Conservation (phyloP, 2,329 filamentous ascomycete genomes). For the Alternaria hordeiaustralica region DNA sequence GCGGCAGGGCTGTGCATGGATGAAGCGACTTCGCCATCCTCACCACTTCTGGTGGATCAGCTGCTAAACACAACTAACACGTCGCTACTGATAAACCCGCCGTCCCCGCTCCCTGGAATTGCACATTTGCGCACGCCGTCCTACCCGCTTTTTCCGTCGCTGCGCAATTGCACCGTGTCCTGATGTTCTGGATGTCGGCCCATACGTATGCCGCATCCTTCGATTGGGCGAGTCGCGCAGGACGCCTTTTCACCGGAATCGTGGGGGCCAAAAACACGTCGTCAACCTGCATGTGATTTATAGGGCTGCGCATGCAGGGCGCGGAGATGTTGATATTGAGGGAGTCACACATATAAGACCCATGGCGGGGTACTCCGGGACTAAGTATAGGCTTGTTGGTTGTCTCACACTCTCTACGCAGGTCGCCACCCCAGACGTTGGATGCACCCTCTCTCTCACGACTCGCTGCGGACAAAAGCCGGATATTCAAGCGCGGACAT, state of each 20-base stretch:
- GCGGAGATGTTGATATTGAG: conserved; percentile 5
- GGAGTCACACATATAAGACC: neutral
- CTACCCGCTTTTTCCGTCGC: conserved; percentile 2
- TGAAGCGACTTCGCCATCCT: conserved; percentile 8
- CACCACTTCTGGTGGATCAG: neutral
- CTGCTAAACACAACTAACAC: neutral
- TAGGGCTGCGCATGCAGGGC: conserved; percentile 7
- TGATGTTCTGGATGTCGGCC: conserved; percentile 14
- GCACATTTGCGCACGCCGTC: conserved; percentile 20
- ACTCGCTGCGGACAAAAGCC: neutral
- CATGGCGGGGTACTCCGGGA: neutral
- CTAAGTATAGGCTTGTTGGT: neutral
- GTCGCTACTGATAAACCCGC: conserved; percentile 17
- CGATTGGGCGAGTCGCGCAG: conserved; percentile 12
- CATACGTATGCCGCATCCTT: conserved; percentile 12
- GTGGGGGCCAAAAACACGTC: conserved; percentile 27
- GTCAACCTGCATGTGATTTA: conserved; percentile 10
- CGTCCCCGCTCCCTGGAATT: conserved; percentile 9
- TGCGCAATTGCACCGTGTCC: conserved; percentile 8
- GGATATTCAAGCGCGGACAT: neutral
- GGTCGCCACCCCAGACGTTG: neutral
- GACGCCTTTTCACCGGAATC: conserved; percentile 22
- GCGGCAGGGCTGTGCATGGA: conserved; percentile 24
- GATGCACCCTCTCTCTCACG: neutral
- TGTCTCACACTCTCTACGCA: neutral